Base-by-base conservation (phyloP, 2,329 filamentous ascomycete genomes). In the Penicillium sp. region DNA sequence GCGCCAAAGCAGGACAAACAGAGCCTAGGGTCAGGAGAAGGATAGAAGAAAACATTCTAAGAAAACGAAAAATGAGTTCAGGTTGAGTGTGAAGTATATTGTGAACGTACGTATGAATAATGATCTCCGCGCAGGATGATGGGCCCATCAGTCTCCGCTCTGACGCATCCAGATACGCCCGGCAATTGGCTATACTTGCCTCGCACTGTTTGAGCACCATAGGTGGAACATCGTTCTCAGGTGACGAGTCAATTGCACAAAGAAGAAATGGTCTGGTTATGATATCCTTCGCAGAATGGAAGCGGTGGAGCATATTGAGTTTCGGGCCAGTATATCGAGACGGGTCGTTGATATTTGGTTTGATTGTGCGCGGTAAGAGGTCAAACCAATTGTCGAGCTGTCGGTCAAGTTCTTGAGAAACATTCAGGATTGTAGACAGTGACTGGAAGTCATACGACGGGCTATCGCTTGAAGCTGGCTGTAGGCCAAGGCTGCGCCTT, bases 251-350 rank as follows among this genome's bases (percentile, higher is more conserved):
- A 35, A 53, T 47, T 13, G 35, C 51, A 40, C 51, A 48, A 13
- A 53, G 51, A 32, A 53, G 51, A n/a, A 53, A 53, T 29, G 51
- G 51, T 18, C 51, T 48, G 5, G 51, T 53, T 10, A 48, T 53
- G 26, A 53, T 53, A 48, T 53, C 51, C 10, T 53, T 53, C 20
- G 51, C 51, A 8, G 51, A 53, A 18, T 53, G 51, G 16, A 53
- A 53, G 14, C 51, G 51, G 11, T 53, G 51, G 18, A 53, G 51
- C 51, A 53, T 53, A 18, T 53, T 53, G 14, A 53, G 24, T 29
- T 47, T 43, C 34, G 48, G 51, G 22, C 51, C 51, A 53, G 43
- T 53, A 31, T 26, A 53, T 16, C 43, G 51, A 24, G 51, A 53
- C 13, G 43, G 35, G 24, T 53, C 43, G 14, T 48, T 40, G 9